phyloP scores from a whole-genome alignment of 140 eudicot genomes.

The Oenanthe javanica region DNA sequence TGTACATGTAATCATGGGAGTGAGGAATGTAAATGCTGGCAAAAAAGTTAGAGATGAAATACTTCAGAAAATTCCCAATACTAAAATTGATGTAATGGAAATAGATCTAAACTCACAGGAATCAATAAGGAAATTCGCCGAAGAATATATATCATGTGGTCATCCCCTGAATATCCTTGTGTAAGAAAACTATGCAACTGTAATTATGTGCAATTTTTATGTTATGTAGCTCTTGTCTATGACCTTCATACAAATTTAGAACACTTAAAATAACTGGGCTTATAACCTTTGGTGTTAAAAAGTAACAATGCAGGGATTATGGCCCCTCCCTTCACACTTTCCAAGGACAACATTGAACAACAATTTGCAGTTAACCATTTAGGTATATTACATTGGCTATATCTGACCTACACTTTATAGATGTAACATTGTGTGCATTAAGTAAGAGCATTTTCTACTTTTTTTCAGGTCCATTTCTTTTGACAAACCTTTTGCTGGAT shows the following conservation, averaged over 20 bases:
- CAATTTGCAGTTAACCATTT: conserved; percentile 74
- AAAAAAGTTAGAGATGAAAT: conserved; percentile 43
- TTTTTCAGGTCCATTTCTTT: conserved; percentile 59
- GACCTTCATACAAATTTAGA: background rate
- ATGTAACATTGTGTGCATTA: background rate
- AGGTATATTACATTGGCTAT: conserved; percentile 25
- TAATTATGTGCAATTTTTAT: background rate
- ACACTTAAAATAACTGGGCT: background rate
- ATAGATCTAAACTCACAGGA: conserved; percentile 58
- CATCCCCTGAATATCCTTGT: conserved; percentile 77
- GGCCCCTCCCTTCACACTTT: conserved; percentile 67
- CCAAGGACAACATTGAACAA: conserved; percentile 65
- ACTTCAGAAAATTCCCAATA: conserved; percentile 42
- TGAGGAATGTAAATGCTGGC: conserved; percentile 60
- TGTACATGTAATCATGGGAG: conserved; percentile 82
- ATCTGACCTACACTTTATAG: background rate
- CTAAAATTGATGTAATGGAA: conserved; percentile 76
- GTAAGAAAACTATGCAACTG: conserved; percentile 32
- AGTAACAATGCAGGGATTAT: conserved; percentile 88
- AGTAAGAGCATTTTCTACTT: background rate
- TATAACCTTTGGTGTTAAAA: background rate
- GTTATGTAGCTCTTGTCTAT: background rate
- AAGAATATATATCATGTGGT: conserved; percentile 53
- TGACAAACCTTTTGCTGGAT: conserved; percentile 66
- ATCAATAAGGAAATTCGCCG: conserved; percentile 63